phyloP scores from a whole-genome alignment of 2,329 filamentous ascomycete species.

The Beauveria scarabaeidicola region DNA sequence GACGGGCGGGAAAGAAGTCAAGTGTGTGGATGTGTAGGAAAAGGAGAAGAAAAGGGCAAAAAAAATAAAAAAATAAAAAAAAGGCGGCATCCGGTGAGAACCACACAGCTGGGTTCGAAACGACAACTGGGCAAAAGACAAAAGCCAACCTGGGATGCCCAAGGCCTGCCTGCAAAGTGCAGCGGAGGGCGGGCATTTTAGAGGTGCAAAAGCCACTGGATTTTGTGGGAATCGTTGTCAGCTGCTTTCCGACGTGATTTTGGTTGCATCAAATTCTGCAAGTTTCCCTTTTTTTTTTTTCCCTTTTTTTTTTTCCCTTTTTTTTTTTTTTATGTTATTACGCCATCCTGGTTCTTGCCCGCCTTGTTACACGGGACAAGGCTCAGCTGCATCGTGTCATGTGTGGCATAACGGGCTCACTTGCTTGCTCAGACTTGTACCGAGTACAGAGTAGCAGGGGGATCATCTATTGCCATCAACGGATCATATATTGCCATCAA shows the following conservation, averaged over 20 bases:
- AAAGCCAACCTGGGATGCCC: neutral
- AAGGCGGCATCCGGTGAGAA: constrained; percentile 4
- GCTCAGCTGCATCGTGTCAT: neutral
- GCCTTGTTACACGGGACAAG: neutral
- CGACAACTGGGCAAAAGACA: neutral
- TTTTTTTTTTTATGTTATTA: too few relatives aligned
- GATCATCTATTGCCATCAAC: too few relatives aligned
- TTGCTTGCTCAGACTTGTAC: too few relatives aligned
- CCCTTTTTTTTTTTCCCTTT: too few relatives aligned
- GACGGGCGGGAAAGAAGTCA: neutral
- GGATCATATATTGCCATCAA: too few relatives aligned
- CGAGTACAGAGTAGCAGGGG: too few relatives aligned
- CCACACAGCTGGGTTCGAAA: neutral
- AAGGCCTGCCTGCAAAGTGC: neutral
- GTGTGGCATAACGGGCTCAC: neutral
- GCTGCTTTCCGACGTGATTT: neutral
- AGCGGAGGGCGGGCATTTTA: neutral
- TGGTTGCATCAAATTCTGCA: neutral
- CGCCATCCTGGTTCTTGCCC: neutral
- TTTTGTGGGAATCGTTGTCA: neutral
- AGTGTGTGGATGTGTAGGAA: neutral
- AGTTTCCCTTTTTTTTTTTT: neutral
- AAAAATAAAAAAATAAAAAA: neutral
- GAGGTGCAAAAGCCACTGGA: neutral
- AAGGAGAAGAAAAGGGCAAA: neutral